phyloP scores from a whole-genome alignment of 2,329 filamentous ascomycete genomes.

The Pseudogymnoascus sp. region DNA sequence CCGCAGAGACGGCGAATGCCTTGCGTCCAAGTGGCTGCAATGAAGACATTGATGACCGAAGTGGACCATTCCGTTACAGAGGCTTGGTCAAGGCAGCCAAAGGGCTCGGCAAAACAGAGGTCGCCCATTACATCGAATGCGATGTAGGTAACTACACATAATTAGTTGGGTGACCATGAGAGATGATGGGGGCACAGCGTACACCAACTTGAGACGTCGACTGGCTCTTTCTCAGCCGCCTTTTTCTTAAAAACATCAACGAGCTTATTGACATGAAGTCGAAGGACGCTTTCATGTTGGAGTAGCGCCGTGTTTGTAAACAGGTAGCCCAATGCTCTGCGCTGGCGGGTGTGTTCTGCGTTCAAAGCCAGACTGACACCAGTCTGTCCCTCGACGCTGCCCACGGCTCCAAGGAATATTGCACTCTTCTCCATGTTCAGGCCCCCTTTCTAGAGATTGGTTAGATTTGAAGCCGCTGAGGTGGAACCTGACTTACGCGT shows the following conservation, averaged over 20 bases:
- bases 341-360: not conserved
- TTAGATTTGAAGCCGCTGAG: not conserved
- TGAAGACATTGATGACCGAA: not conserved
- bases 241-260: not conserved
- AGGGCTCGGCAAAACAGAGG: conserved; percentile 9
- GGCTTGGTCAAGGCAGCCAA: not conserved
- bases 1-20: not conserved
- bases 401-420: not conserved
- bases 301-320: not conserved
- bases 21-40: conserved; percentile 2
- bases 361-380: not conserved
- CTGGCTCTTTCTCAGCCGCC: not conserved
- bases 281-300: not conserved
- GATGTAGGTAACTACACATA: not conserved
- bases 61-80: conserved; percentile 4
- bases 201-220: conserved; percentile 1
- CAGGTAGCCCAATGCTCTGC: not conserved
- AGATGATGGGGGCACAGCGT: not conserved
- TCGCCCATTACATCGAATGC: conserved; percentile 11
- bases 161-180: not conserved
- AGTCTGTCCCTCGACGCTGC: not conserved
- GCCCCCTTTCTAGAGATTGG: not conserved
- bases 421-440: not conserved
- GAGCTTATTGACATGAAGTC: not conserved
- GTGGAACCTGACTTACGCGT: not conserved